A percentile compares a stretch with the other conserved stretches of the same genome.
Conservation (phyloP, 1,284 basidiomycete genomes). For the Ganoderma sinense region DNA sequence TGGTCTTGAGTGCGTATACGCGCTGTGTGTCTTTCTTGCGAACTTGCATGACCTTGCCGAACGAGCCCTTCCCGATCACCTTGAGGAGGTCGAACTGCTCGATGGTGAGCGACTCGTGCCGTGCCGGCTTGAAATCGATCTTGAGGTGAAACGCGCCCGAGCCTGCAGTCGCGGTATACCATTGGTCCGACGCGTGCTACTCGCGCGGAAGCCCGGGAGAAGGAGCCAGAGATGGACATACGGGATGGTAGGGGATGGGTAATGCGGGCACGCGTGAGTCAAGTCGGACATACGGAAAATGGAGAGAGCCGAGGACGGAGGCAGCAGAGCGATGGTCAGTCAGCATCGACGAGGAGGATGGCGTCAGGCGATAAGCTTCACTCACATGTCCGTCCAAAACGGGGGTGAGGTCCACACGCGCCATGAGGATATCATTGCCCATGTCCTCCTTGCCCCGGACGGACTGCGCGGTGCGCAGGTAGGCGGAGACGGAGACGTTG, state of each 20-base stretch:
- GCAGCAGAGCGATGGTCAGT: conserved; percentile 7
- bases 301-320: conserved; percentile 13
- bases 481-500: conserved; percentile 90
- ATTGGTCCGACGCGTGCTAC: conserved; percentile 81
- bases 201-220: not conserved
- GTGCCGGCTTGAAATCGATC: conserved; percentile 90
- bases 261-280: not conserved
- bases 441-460: conserved; percentile 83
- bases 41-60: conserved; percentile 99
- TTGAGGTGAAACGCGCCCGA: conserved; percentile 95
- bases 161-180: conserved; percentile 89
- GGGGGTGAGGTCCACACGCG: conserved; percentile 90
- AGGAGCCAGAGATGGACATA: not conserved
- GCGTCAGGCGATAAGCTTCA: conserved; percentile 33
- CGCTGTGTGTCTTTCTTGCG: conserved; percentile 98
- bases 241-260: not conserved
- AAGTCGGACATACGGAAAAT: not conserved
- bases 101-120: conserved; percentile 88
- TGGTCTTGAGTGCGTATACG: conserved; percentile 98
- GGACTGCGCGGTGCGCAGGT: conserved; percentile 79
- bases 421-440: conserved; percentile 93
- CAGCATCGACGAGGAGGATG: conserved; percentile 13
- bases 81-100: conserved; percentile 98
- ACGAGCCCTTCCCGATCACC: conserved; percentile 98
- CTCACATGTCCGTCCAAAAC: conserved; percentile 81